Evolutionary conservation across 2,329 filamentous ascomycete genomes (phyloP), one percentile per base, ranked within the genome.

Genomic region (Lecanoromycetidae sp.): DNA sequence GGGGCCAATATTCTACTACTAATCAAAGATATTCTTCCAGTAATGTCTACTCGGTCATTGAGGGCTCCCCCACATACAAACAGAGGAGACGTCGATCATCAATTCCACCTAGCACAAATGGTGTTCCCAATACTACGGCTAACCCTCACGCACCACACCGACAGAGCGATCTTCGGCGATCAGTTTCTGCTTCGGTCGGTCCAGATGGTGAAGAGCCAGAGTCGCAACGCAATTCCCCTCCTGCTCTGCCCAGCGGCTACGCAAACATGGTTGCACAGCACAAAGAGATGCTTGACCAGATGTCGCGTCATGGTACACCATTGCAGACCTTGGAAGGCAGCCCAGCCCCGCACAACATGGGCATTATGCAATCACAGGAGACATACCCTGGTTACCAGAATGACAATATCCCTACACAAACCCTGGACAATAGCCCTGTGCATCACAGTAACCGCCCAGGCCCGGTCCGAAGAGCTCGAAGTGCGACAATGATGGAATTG

Each of bases 31-130:
- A 74, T 51, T 86, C 86, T 56, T 70, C 72, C 44, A 83, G 82
- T 65, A 94, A 87, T 63, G 84, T 91, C 57, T 95, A 94, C 71
- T 90, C 87, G 40, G 88, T 94, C 41, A 91, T 96, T 61, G 91
- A 98, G 70, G 91, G 91, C 40, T 98, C 91, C 23, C 91, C 91
- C 10, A 96, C 91, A 30, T 98, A 98, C 71, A 98, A 98, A 76
- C 91, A 96, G 72, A 80, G 91, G 58, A 79, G 91, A 64, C 80
- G 91, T 56, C 84, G 91, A 53, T 95, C 91, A 29, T 96, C 90
- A 34, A 87, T 96, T 53, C 87, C 90, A 20, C 82, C 85, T 10
- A 79, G 82, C 56, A 78, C 87, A 63, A 80, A 83, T 51, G 77
- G 81, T 53, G 78, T 78, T 41, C 71, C 72, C 47, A 64, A 64